Evolutionary conservation across 108 stramenopile genomes (phyloP), one percentile per base, ranked within the genome.

Genomic region (Skeletonema tropicum): DNA sequence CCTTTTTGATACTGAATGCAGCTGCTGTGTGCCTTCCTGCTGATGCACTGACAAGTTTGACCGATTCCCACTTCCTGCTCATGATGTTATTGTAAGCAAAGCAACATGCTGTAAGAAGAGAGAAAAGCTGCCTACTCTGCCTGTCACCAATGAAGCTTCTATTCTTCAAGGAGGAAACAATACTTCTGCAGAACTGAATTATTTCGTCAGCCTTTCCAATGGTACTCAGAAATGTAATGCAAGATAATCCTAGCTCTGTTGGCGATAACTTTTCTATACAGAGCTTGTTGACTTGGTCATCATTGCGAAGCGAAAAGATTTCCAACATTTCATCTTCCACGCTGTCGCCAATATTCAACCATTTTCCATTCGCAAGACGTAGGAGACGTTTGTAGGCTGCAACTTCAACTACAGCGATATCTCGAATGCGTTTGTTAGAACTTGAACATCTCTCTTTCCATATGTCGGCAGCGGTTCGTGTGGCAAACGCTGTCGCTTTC

Each of bases 381-480:
- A 39, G 33, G 14, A 89, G 39, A 3, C 88, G 88, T 21, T 73
- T 46, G 52, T 62, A 89, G 21, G 84, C 70, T 26, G 82, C 68
- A 6, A 80, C 23, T 57, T 94, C 90, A 13, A 88, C 65, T 14
- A 65, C 38, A 41, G 89, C 84, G 31, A 89, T 64, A 58, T 90
- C 90, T 26, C 81, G 71, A 35, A 92, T 89, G n/a, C 93, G 83
- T 63, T 82, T 77, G 64, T 92, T 87, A 19, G 70, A 60, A 57
- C 84, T 76, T 3, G 49, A 19, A 10, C 71, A 66, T 26, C 92
- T 75, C 19, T 68, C 71, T 45, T 65, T 58, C 83, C 86, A 90
- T 49, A 89, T 86, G 11, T 57, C 13, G 15, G 80, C 88, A 21
- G 86, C 81, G 5, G 58, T 45, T 55, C 60, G 79, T 3, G 83